phyloP scores from a whole-genome alignment of 2,329 filamentous ascomycete species.

The Chaetomium globosum region DNA sequence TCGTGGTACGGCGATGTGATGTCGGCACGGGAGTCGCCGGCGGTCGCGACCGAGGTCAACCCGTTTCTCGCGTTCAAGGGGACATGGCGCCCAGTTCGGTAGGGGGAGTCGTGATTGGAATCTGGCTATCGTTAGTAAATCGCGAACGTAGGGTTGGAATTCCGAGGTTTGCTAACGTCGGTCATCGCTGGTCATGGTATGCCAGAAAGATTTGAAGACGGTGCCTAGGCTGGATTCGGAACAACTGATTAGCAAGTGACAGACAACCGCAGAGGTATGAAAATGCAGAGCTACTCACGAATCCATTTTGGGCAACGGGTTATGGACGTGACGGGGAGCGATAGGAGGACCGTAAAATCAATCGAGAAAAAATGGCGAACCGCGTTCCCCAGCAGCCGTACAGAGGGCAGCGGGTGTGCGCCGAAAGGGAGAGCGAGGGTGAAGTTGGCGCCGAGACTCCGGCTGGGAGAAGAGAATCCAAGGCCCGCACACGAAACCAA shows the following conservation, averaged over 20 bases:
- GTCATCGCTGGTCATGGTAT: conserved; percentile 77
- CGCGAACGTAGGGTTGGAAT: background rate
- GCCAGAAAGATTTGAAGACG: conserved; percentile 91
- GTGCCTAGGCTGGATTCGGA: conserved; percentile 59
- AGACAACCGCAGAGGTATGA: conserved; percentile 22
- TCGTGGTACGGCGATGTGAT: conserved; percentile 78
- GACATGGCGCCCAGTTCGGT: conserved; percentile 86
- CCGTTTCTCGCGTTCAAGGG: conserved; percentile 73
- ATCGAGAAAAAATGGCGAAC: conserved; percentile 3
- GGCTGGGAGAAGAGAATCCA: conserved; percentile 4
- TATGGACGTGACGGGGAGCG: background rate
- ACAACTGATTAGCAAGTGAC: conserved; percentile 31
- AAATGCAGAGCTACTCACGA: conserved; percentile 27
- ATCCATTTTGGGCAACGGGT: conserved; percentile 26
- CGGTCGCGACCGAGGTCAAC: conserved; percentile 85
- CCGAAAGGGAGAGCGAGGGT: background rate
- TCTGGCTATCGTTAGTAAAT: conserved; percentile 56
- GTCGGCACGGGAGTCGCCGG: conserved; percentile 84
- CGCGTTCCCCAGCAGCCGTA: conserved; percentile 10
- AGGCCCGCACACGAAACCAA: background rate
- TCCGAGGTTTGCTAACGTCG: conserved; percentile 55
- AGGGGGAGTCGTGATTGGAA: conserved; percentile 89
- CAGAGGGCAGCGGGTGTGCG: background rate
- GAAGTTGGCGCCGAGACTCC: conserved; percentile 4
- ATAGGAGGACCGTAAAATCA: conserved; percentile 2